phyloP scores from a whole-genome alignment of 768 basidiomycete species.

The Podaxis pistillaris region DNA sequence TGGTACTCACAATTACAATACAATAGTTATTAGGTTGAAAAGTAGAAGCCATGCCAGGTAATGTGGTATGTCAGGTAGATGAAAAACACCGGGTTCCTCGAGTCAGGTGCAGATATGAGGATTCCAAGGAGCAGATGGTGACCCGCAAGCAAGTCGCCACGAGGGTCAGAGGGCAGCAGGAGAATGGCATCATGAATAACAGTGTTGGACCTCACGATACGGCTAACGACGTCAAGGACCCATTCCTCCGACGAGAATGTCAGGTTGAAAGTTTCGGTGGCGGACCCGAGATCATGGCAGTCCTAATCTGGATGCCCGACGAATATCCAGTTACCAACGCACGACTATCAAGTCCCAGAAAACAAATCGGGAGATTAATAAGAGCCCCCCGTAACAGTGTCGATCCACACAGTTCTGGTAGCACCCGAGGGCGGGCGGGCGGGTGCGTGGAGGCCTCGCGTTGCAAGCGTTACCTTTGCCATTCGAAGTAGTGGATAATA shows the following conservation, averaged over 20 bases:
- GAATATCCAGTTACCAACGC: constrained; percentile 36
- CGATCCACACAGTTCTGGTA: too few relatives aligned
- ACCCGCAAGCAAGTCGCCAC: background rate
- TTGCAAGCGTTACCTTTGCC: too few relatives aligned
- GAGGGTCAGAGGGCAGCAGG: constrained; percentile 21
- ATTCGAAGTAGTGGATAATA: too few relatives aligned
- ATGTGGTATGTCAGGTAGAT: constrained; percentile 35
- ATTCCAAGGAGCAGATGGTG: constrained; percentile 14
- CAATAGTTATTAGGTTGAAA: constrained; percentile 48
- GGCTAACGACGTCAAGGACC: background rate
- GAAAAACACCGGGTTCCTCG: constrained; percentile 19
- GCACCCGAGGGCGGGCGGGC: too few relatives aligned
- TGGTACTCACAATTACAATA: constrained; percentile 53
- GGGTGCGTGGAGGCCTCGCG: too few relatives aligned
- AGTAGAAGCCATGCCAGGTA: constrained; percentile 40
- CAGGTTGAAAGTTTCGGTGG: constrained; percentile 52
- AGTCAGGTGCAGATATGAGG: constrained; percentile 14
- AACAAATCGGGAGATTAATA: background rate
- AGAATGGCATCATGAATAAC: constrained; percentile 42
- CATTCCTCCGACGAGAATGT: constrained; percentile 19
- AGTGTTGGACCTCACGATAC: background rate
- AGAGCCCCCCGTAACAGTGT: too few relatives aligned
- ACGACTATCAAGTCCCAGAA: background rate
- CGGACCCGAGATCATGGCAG: constrained; percentile 44
- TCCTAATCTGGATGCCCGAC: constrained; percentile 62